phyloP scores from a whole-genome alignment of 2,329 filamentous ascomycete genomes.

The Pseudogymnoascus pannorum region DNA sequence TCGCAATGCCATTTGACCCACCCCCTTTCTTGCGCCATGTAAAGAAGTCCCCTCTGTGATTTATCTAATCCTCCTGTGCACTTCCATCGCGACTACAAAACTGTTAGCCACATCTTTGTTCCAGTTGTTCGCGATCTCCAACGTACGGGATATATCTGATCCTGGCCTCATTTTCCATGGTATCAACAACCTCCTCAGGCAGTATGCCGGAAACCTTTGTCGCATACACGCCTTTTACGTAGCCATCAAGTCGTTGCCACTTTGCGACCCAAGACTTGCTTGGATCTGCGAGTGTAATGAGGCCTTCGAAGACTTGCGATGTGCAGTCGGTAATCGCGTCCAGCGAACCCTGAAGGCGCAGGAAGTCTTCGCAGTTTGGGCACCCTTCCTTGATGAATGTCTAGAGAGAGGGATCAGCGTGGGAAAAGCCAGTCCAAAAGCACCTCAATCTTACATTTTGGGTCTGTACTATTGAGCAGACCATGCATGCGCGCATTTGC shows the following conservation, averaged over 20 bases:
- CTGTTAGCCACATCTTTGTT: slow-evolving; percentile 16
- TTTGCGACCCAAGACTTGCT: slow-evolving; percentile 86
- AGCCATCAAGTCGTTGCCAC: slow-evolving; percentile 86
- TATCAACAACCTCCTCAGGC: slow-evolving; percentile 55
- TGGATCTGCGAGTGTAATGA: slow-evolving; percentile 82
- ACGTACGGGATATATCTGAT: slow-evolving; percentile 57
- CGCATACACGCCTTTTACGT: slow-evolving; percentile 84
- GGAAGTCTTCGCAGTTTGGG: slow-evolving; percentile 92
- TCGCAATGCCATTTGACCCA: slow-evolving; percentile 9
- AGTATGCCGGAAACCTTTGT: slow-evolving; percentile 85
- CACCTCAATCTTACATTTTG: slow-evolving; percentile 50
- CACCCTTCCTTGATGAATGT: slow-evolving; percentile 84
- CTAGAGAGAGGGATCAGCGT: slow-evolving; percentile 36
- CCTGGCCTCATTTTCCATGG: slow-evolving; percentile 55
- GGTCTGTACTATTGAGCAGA: slow-evolving; percentile 90
- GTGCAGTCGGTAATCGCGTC: slow-evolving; percentile 90
- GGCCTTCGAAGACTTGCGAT: slow-evolving; percentile 88
- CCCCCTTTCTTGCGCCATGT: background rate
- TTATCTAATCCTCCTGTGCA: slow-evolving; percentile 38
- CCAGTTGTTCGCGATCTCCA: background rate
- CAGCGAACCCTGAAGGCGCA: slow-evolving; percentile 69
- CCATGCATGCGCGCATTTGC: slow-evolving; percentile 93
- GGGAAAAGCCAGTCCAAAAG: background rate
- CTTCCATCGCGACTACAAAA: slow-evolving; percentile 46
- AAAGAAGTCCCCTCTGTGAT: background rate